phyloP scores from a whole-genome alignment of 805 yeast species.

The Metschnikowia baotianmanensis region DNA sequence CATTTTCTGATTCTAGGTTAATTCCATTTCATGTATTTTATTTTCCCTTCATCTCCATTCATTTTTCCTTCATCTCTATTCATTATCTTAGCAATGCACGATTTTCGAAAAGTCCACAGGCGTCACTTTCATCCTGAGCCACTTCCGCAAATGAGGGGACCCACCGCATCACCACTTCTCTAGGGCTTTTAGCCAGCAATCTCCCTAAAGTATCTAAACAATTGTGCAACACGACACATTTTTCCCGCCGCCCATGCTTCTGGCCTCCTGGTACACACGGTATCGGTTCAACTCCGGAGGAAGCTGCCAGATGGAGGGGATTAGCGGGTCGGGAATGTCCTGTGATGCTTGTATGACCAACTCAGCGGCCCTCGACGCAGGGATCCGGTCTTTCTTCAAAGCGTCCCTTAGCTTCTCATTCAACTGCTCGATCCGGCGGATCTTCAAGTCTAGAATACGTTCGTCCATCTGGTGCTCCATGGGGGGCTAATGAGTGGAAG shows the following conservation, averaged over 20 bases:
- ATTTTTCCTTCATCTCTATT: too few species aligned
- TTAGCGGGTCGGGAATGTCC: slow-evolving; percentile 45
- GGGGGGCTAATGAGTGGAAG: background rate
- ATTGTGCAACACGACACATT: slow-evolving; percentile 32
- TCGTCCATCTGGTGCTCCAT: slow-evolving; percentile 20
- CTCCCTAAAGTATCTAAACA: slow-evolving; percentile 13
- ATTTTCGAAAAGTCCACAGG: too few species aligned
- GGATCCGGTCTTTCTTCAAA: slow-evolving; percentile 54
- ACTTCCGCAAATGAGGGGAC: background rate
- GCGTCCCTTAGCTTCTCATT: slow-evolving; percentile 52
- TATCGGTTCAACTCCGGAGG: slow-evolving; percentile 36
- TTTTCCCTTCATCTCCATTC: too few species aligned
- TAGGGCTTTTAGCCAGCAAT: background rate
- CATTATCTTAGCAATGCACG: too few species aligned
- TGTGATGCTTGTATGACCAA: slow-evolving; percentile 43
- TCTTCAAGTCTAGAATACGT: slow-evolving; percentile 53
- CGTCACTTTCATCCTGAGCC: background rate
- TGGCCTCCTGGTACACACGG: slow-evolving; percentile 21
- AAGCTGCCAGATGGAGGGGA: slow-evolving; percentile 44
- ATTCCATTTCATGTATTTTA: too few species aligned
- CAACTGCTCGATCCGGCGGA: slow-evolving; percentile 58
- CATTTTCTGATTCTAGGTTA: too few species aligned
- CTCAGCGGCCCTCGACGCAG: slow-evolving; percentile 61
- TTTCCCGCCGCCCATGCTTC: slow-evolving; percentile 11
- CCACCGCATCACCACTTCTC: background rate